Conservation (phyloP, 1,284 basidiomycete genomes). For the Termitomyces sp. region DNA sequence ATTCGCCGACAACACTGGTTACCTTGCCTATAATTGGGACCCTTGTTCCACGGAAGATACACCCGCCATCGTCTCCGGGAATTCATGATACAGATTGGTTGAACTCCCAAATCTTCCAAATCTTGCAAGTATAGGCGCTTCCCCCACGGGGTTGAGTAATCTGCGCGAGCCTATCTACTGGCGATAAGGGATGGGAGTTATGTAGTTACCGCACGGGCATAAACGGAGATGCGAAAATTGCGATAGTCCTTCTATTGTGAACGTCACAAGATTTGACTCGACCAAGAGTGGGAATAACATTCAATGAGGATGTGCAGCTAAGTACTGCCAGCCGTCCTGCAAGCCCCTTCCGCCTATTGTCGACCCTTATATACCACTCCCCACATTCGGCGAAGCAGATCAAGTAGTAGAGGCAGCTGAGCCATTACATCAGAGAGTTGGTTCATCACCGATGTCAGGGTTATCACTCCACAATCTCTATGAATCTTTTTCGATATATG, state of each 20-base stretch:
- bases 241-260: background rate
- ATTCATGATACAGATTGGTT: background rate
- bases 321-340: no score
- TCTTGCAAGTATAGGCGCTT: background rate
- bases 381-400: no score
- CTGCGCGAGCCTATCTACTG: slow-evolving; percentile 8
- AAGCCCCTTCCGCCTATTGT: no score
- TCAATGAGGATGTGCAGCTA: no score
- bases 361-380: no score
- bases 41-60: background rate
- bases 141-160: slow-evolving; percentile 11
- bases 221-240: slow-evolving; percentile 8
- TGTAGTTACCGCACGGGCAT: background rate
- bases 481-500: no score
- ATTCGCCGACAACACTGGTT: slow-evolving; percentile 5
- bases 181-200: background rate
- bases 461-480: no score
- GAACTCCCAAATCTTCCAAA: background rate
- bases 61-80: background rate
- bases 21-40: background rate
- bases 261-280: background rate
- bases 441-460: no score
- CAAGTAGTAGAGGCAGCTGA: no score
- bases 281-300: background rate
- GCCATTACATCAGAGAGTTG: no score